Evolutionary conservation across 495 filamentous ascomycete species (phyloP), one percentile per base, ranked within the genome.

Genomic region (Penicillium atrosanguineum): DNA sequence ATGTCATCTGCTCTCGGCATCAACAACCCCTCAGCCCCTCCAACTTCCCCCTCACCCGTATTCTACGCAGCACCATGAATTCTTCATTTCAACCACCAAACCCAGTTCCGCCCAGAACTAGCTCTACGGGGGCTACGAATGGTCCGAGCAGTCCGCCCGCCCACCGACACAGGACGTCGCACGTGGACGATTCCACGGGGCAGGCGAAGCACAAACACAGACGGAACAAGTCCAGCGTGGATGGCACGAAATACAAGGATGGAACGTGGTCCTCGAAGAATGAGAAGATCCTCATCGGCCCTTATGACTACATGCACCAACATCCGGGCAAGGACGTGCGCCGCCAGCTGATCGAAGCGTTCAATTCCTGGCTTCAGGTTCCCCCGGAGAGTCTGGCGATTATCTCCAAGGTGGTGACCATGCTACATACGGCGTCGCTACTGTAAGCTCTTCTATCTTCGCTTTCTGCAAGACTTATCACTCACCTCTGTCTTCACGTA

Each of bases 251-350:
- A 56, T 71, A 76, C 55, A 76, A 72, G 47, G 72, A 78, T 64
- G 74, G 74, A 21, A 77, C 76, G 37, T 93, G 89, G 89, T 81
- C 84, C 0, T 64, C 71, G 1, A 77, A 87, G 42, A 91, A 92
- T 65, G 89, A 93, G 56, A 76, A 81, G 70, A 88, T 96, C 43
- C 72, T 97, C 12, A 75, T 88, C 29, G 92, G 85, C 0, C 95
- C 94, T 0, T 98, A 85, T 61, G 89, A 96, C 52, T 97, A 98
- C 63, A 83, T 98, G 59, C 77, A 86, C 56, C 74, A 81, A 18
- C 84, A 91, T 56, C 94, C 93, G 2, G 95, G 95, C 48, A 97
- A 97, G 64, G 91, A 97, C 67, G 85, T 98, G 41, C 85, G 94
- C 21, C 78, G 85, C 1, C 87, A 90, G 64, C 77, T 96, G 55